Percentiles rank a stretch among this genome's conserved stretches.
Conservation (phyloP, 192 early-diverging fungal species). For the Entomortierella lignicola region DNA sequence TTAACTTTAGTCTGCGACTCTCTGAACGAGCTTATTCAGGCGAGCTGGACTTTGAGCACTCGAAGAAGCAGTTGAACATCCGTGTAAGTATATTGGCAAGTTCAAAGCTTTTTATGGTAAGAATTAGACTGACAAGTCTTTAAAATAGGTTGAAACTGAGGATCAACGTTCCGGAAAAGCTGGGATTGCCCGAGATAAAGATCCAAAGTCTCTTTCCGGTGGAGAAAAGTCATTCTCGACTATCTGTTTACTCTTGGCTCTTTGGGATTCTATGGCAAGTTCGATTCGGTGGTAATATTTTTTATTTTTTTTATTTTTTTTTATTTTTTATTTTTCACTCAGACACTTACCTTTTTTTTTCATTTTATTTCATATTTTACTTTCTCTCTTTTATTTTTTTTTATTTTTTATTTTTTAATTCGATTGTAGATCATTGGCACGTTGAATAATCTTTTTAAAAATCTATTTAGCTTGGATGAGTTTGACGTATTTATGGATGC, state of each 20-base stretch:
- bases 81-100: constrained; percentile 56
- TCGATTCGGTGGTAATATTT: constrained; percentile 82
- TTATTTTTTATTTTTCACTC: background rate
- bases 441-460: too few relatives aligned
- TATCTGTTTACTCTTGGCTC: constrained; percentile 89
- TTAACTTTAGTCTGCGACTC: constrained; percentile 80
- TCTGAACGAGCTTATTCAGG: constrained; percentile 86
- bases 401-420: too few relatives aligned
- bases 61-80: constrained; percentile 68
- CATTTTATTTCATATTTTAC: background rate
- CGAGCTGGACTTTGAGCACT: constrained; percentile 81
- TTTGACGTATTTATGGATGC: constrained; percentile 99
- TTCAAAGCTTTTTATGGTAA: background rate
- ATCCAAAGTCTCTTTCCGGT: constrained; percentile 92
- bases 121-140: too few relatives aligned
- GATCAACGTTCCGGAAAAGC: constrained; percentile 54
- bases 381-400: background rate
- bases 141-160: constrained; percentile 35
- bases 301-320: background rate
- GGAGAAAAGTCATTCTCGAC: constrained; percentile 98
- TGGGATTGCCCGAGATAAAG: constrained; percentile 71
- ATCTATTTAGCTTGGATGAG: constrained; percentile 94
- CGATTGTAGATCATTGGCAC: too few relatives aligned
- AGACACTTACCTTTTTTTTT: background rate
- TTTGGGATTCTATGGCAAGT: constrained; percentile 94